These are phyloP conservation scores for Aspergillus egyptiacus DNA, from an alignment of 495 filamentous ascomycete genomes.

Conservation along the genomic window DNA sequence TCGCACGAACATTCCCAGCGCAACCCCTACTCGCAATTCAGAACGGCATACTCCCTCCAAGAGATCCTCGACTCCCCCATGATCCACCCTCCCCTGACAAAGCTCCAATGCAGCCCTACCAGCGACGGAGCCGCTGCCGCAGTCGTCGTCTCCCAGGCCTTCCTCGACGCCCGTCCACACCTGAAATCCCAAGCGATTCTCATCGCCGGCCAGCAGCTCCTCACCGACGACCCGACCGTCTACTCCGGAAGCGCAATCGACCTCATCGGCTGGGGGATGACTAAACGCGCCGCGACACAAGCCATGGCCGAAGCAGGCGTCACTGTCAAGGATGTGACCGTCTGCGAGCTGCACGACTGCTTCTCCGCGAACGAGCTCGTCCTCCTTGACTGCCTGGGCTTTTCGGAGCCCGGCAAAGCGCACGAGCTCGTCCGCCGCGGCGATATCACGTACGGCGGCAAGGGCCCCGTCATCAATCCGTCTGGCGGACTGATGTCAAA, in stretches of 20 bases:
- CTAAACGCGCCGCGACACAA: constrained; percentile 53
- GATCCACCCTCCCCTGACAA: constrained; percentile 75
- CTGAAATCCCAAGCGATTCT: constrained; percentile 72
- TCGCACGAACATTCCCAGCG: constrained; percentile 85
- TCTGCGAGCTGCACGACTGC: constrained; percentile 94
- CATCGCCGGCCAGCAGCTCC: constrained; percentile 80
- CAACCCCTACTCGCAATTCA: constrained; percentile 97
- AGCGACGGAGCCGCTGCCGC: constrained; percentile 88
- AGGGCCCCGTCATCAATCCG: constrained; percentile 76
- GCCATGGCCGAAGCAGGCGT: constrained; percentile 74
- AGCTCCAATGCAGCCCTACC: constrained; percentile 80
- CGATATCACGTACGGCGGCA: constrained; percentile 88
- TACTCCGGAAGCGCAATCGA: constrained; percentile 78
- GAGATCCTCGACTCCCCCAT: constrained; percentile 71
- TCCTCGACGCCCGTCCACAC: constrained; percentile 77
- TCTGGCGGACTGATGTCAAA: constrained; percentile 93
- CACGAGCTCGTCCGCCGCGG: constrained; percentile 85
- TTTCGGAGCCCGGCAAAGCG: constrained; percentile 73
- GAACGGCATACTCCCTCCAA: constrained; percentile 80
- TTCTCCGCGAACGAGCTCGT: constrained; percentile 95
- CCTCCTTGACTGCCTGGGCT: constrained; percentile 76
- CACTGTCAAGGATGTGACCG: constrained; percentile 60
- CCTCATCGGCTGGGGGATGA: constrained; percentile 84
- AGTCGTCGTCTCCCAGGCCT: constrained; percentile 80
- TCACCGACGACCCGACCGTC: constrained; percentile 71